A percentile compares a stretch with the other conserved stretches of the same genome.
These are phyloP conservation scores for Pneumocystis sp. DNA, from an alignment of 1,139 yeast species.

Conservation along the genomic window DNA sequence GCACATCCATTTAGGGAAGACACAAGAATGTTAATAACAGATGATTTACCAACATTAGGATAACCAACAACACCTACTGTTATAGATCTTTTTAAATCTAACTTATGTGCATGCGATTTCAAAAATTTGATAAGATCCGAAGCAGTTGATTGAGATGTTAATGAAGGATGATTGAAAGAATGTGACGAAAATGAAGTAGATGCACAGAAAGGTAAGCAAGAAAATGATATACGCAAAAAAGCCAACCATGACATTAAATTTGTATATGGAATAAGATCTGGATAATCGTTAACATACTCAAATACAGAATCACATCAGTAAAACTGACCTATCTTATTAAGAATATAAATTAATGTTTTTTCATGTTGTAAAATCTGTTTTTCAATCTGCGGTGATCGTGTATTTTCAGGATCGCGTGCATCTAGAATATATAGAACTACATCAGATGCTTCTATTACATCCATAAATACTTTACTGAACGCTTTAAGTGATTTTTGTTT, in stretches of 20 bases:
- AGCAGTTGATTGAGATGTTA: slow-evolving; percentile 56
- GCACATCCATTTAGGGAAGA: slow-evolving; percentile 51
- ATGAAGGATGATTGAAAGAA: slow-evolving; percentile 53
- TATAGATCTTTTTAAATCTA: slow-evolving; percentile 78
- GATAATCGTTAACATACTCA: neutral
- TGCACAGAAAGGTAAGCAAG: slow-evolving; percentile 71
- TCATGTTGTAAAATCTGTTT: slow-evolving; percentile 65
- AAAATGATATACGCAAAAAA: slow-evolving; percentile 67
- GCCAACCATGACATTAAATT: slow-evolving; percentile 74
- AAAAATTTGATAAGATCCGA: slow-evolving; percentile 61
- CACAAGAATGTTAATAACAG: slow-evolving; percentile 79
- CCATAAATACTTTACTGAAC: slow-evolving; percentile 48
- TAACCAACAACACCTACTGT: slow-evolving; percentile 93
- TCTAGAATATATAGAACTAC: slow-evolving; percentile 84
- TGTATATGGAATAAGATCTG: slow-evolving; percentile 62
- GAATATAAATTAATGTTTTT: slow-evolving; percentile 68
- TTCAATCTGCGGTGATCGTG: slow-evolving; percentile 84
- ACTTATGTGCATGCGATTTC: slow-evolving; percentile 69
- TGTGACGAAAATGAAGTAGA: slow-evolving; percentile 43
- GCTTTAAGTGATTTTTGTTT: slow-evolving; percentile 78
- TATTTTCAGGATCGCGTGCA: slow-evolving; percentile 94
- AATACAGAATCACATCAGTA: neutral
- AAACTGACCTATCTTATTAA: slow-evolving; percentile 58
- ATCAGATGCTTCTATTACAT: slow-evolving; percentile 80
- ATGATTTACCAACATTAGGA: slow-evolving; percentile 91